phyloP scores from a whole-genome alignment of 1,139 yeast species.

The Nadsonia starkeyi-henricii region DNA sequence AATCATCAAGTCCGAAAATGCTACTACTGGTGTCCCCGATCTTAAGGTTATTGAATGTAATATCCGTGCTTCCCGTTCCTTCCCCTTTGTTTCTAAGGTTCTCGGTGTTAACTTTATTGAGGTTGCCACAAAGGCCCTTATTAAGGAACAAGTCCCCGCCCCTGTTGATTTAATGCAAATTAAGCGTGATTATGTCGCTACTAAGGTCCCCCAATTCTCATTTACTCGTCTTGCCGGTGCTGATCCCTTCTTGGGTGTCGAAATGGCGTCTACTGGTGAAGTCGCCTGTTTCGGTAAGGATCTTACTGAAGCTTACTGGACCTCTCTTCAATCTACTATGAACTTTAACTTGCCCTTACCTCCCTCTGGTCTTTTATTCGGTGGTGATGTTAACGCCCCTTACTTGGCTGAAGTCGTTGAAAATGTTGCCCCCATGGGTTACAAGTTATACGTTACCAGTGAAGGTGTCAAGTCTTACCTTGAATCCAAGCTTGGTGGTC shows the following conservation, averaged over 20 bases:
- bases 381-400: constrained; percentile 74
- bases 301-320: constrained; percentile 88
- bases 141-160: constrained; percentile 58
- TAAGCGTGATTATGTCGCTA: constrained; percentile 81
- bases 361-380: constrained; percentile 77
- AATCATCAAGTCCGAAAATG: constrained; percentile 58
- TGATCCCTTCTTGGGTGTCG: constrained; percentile 96
- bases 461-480: constrained; percentile 59
- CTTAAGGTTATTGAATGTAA: constrained; percentile 96
- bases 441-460: constrained; percentile 68
- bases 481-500: constrained; percentile 32
- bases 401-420: constrained; percentile 62
- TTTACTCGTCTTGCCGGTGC: constrained; percentile 98
- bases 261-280: constrained; percentile 98
- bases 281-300: constrained; percentile 90
- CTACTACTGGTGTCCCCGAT: constrained; percentile 58
- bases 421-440: constrained; percentile 59
- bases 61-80: constrained; percentile 94
- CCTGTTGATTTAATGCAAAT: constrained; percentile 82
- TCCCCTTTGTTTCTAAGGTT: constrained; percentile 97
- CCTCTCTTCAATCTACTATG: constrained; percentile 92
- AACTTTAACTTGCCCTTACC: constrained; percentile 88
- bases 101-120: constrained; percentile 88
- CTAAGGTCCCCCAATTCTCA: constrained; percentile 95
- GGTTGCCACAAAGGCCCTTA: constrained; percentile 77